Evolutionary conservation across 768 basidiomycete genomes (phyloP).

Genomic region (Rhodotorula paludigena): DNA sequence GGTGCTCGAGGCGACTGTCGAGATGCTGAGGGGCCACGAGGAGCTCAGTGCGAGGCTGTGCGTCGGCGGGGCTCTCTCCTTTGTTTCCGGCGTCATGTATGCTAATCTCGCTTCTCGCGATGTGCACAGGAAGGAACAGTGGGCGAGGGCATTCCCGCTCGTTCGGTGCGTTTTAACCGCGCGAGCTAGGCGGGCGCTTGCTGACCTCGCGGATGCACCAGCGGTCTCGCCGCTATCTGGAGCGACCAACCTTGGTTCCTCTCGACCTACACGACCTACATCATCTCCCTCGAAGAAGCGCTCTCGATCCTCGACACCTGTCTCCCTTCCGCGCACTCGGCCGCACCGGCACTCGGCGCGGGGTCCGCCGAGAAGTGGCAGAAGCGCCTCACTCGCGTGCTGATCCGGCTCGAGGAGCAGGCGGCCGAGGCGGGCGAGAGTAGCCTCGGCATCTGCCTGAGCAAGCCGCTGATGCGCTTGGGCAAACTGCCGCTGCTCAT

Average conservation of each 20-base stretch:
- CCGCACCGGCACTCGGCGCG: too few species aligned
- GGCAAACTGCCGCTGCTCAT: constrained; percentile 96
- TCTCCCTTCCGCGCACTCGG: constrained; percentile 55
- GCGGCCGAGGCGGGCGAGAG: constrained; percentile 86
- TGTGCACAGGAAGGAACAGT: constrained; percentile 66
- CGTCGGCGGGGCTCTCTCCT: too few species aligned
- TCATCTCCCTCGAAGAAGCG: constrained; percentile 87
- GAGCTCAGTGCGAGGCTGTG: constrained; percentile 70
- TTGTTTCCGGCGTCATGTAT: too few species aligned
- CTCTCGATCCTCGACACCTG: constrained; percentile 79
- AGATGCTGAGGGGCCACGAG: constrained; percentile 83
- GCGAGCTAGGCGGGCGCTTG: too few species aligned
- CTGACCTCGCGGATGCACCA: background rate
- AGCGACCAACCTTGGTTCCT: constrained; percentile 57
- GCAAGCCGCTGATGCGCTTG: constrained; percentile 93
- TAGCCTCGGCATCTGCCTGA: constrained; percentile 86
- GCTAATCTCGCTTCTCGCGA: too few species aligned
- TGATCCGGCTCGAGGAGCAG: constrained; percentile 69
- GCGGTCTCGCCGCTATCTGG: constrained; percentile 40
- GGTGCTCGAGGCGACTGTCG: constrained; percentile 79
- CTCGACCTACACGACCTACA: constrained; percentile 86
- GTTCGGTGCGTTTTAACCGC: background rate
- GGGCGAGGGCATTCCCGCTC: constrained; percentile 76
- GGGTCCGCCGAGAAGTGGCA: constrained; percentile 75
- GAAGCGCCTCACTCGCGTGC: constrained; percentile 70